Percentiles rank a stretch among this genome's conserved stretches.
These are phyloP conservation scores for Aureobasidium zeae DNA, from an alignment of 2,329 filamentous ascomycete species.

Conservation along the genomic window DNA sequence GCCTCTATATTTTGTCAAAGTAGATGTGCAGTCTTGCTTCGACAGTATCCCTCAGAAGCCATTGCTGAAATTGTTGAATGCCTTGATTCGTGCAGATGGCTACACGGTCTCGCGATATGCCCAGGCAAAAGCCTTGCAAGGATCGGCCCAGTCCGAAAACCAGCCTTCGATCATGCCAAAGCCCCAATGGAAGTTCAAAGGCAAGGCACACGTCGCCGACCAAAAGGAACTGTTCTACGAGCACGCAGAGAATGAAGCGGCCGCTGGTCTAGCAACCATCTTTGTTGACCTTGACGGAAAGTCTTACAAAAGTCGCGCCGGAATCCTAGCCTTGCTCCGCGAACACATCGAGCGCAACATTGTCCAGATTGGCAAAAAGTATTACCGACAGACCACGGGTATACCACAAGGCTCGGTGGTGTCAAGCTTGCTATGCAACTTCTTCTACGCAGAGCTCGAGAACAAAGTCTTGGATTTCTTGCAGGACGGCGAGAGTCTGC, in stretches of 20 bases:
- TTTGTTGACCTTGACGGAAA: conserved; percentile 64
- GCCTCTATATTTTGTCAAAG: conserved; percentile 75
- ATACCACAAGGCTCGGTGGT: conserved; percentile 91
- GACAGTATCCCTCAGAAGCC: conserved; percentile 84
- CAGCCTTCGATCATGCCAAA: conserved; percentile 28
- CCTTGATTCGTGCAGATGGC: conserved; percentile 45
- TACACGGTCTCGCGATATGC: conserved; percentile 70
- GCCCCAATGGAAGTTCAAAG: conserved; percentile 33
- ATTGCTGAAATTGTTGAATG: conserved; percentile 57
- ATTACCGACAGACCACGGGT: conserved; percentile 75
- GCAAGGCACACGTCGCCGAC: conserved; percentile 29
- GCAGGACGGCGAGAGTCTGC: conserved; percentile 47
- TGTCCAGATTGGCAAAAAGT: conserved; percentile 79
- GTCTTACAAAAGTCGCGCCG: conserved; percentile 46
- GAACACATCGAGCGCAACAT: conserved; percentile 80
- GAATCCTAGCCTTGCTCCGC: conserved; percentile 59
- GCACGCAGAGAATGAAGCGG: conserved; percentile 21
- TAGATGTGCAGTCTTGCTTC: conserved; percentile 87
- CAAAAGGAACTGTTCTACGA: conserved; percentile 26
- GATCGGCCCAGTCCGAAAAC: conserved; percentile 24
- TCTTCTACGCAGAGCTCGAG: conserved; percentile 90
- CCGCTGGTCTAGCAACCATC: conserved; percentile 52
- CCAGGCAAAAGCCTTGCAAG: conserved; percentile 51
- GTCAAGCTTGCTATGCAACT: conserved; percentile 81
- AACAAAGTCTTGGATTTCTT: conserved; percentile 56